These are phyloP conservation scores for Dactylis glomerata DNA, from an alignment of 176 grass and related monocot genomes.

Conservation along the genomic window DNA sequence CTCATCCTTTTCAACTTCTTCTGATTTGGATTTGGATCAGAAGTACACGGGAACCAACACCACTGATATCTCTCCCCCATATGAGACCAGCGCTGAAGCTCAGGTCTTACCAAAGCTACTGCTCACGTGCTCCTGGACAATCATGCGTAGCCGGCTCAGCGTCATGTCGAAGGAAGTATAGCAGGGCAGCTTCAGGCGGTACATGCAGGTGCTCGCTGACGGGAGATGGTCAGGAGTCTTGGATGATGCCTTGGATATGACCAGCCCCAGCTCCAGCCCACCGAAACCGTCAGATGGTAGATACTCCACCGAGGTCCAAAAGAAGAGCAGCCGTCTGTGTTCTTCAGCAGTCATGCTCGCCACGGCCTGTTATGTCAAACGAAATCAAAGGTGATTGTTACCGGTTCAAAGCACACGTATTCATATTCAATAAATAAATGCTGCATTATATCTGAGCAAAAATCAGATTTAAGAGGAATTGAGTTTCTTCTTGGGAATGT, in stretches of 20 bases:
- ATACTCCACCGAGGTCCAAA: slow-evolving; percentile 69
- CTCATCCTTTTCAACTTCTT: no score
- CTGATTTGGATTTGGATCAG: neutral
- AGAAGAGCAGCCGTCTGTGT: slow-evolving; percentile 50
- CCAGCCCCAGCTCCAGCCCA: slow-evolving; percentile 42
- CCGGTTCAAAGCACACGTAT: neutral
- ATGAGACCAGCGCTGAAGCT: neutral
- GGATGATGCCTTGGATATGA: slow-evolving; percentile 39
- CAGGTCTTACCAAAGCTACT: slow-evolving; percentile 36
- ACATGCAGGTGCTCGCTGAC: slow-evolving; percentile 63
- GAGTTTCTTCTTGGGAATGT: neutral
- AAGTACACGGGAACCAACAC: neutral
- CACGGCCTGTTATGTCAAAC: slow-evolving; percentile 36
- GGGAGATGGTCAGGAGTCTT: slow-evolving; percentile 49
- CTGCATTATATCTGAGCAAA: neutral
- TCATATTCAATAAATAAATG: neutral
- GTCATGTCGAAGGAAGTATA: slow-evolving; percentile 47
- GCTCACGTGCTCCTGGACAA: slow-evolving; percentile 60
- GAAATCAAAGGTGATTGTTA: neutral
- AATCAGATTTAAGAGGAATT: neutral
- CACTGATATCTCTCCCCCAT: neutral
- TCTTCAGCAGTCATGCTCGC: slow-evolving; percentile 48
- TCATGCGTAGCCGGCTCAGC: slow-evolving; percentile 36
- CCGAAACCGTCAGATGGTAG: slow-evolving; percentile 54
- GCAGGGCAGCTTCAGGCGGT: slow-evolving; percentile 47